Conservation (phyloP, 2,329 filamentous ascomycete genomes). For the Claviceps pusilla region DNA sequence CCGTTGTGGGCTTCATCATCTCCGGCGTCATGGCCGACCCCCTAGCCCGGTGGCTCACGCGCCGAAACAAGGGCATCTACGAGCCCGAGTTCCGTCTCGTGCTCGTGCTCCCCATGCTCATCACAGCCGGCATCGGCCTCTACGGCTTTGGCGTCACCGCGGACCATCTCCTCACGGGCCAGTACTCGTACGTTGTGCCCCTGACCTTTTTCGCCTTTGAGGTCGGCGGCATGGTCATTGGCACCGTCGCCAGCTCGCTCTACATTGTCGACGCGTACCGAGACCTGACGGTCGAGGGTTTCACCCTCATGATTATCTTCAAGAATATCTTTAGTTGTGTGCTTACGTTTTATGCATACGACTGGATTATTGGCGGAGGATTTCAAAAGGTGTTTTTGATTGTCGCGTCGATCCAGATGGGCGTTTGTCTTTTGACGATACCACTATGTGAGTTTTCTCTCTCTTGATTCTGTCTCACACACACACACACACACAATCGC, state of each 20-base stretch:
- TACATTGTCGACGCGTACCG: conserved; percentile 91
- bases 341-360: conserved; percentile 68
- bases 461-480: neutral
- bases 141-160: conserved; percentile 73
- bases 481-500: too few species aligned
- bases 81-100: conserved; percentile 84
- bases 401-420: conserved; percentile 63
- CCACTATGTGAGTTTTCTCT: conserved; percentile 53
- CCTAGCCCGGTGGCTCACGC: conserved; percentile 54
- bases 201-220: conserved; percentile 73
- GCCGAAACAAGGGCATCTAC: conserved; percentile 63
- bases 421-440: conserved; percentile 57
- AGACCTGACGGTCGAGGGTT: conserved; percentile 71
- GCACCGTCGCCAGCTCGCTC: conserved; percentile 67
- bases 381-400: conserved; percentile 49
- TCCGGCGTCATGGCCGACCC: conserved; percentile 61
- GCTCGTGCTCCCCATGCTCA: conserved; percentile 66
- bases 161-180: conserved; percentile 34
- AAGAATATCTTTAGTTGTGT: conserved; percentile 89
- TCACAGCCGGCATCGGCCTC: conserved; percentile 63
- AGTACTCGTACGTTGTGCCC: conserved; percentile 58
- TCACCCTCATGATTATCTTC: conserved; percentile 81
- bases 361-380: conserved; percentile 61
- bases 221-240: conserved; percentile 82
- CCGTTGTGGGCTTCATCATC: conserved; percentile 61